Percentiles rank a stretch among this genome's conserved stretches.
These are phyloP conservation scores for Verticillium dahliae DNA, from an alignment of 2,329 filamentous ascomycete species.

Conservation along the genomic window DNA sequence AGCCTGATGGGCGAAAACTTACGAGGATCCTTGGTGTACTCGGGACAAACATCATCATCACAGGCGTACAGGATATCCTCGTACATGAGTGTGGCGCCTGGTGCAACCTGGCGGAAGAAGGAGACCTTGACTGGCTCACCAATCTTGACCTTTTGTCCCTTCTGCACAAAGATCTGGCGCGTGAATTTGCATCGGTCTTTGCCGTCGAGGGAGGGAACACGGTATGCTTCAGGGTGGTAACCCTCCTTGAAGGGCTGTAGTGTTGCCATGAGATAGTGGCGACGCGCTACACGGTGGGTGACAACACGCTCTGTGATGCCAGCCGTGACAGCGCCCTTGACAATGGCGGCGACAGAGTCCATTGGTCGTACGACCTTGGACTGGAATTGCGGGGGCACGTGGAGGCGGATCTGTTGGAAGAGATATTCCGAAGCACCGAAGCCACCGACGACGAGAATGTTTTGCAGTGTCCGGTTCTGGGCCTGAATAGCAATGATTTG, in stretches of 20 bases:
- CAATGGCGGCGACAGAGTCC: conserved; percentile 97
- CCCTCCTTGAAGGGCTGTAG: conserved; percentile 98
- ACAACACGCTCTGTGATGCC: conserved; percentile 96
- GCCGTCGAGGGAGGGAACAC: conserved; percentile 90
- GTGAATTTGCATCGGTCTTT: conserved; percentile 99
- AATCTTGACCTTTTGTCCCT: conserved; percentile 98
- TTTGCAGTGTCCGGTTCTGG: conserved; percentile 89
- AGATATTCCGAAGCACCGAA: conserved; percentile 98
- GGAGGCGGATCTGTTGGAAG: conserved; percentile 98
- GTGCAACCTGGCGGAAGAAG: conserved; percentile 96
- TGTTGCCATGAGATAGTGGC: conserved; percentile 98
- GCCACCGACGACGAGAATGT: conserved; percentile 93
- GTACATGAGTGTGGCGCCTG: conserved; percentile 97
- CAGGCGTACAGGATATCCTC: conserved; percentile 97
- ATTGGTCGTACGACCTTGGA: conserved; percentile 96
- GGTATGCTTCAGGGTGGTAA: conserved; percentile 96
- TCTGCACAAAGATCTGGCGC: conserved; percentile 95
- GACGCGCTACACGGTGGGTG: conserved; percentile 91
- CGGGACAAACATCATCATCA: conserved; percentile 94
- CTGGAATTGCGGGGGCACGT: conserved; percentile 97
- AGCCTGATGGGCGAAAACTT: conserved; percentile 40
- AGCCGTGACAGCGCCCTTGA: conserved; percentile 95
- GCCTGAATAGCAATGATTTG: conserved; percentile 99
- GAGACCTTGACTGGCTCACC: conserved; percentile 98
- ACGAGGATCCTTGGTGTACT: conserved; percentile 99